Base-by-base conservation (phyloP, 108 stramenopile genomes). In the Cylindrotheca fusiformis region DNA sequence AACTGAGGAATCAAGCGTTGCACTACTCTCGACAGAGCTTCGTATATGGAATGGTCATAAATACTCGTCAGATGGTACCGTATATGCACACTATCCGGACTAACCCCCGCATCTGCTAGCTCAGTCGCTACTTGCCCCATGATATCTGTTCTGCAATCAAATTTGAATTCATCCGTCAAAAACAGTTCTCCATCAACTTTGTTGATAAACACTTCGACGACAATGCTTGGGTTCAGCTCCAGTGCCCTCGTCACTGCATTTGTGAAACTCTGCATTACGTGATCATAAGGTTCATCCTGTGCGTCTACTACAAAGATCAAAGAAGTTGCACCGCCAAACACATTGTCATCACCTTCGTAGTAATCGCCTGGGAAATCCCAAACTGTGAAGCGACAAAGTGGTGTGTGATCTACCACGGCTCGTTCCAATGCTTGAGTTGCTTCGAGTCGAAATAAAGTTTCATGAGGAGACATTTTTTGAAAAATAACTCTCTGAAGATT, bases 101-200 rank as follows among this genome's bases (percentile, higher is more conserved):
- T 60, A 52, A 91, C 74, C 8, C 93, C 93, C 8, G 90, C 93
- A 54, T 94, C 93, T 1, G 77, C 72, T 64, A 95, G 65, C 55
- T 95, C 92, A 49, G 91, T 85, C 30, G 90, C 74, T 21, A 93
- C 93, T 67, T 90, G 91, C 63, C 84, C 78, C 87, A 84, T 89
- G 19, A 99, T 84, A 67, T 92, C 95, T 29, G 94, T 68, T 10
- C 96, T 91, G 68, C 94, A 96, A 53, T 98, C 99, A 56, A 95
- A 90, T 77, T 98, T 98, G 65, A 92, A 86, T 62, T 99, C 98
- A 57, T 97, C 97, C 53, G 85, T 90, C 55, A 98, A 71, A 76
- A 98, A 98, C 24, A 98, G 67, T 67, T 99, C 99, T 14, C 99
- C 99, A 68, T 99, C 99, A 10, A 99, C 97, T 78, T 99, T 99